Conservation (phyloP, 2,329 filamentous ascomycete genomes). For the Diaporthe ilicicola region DNA sequence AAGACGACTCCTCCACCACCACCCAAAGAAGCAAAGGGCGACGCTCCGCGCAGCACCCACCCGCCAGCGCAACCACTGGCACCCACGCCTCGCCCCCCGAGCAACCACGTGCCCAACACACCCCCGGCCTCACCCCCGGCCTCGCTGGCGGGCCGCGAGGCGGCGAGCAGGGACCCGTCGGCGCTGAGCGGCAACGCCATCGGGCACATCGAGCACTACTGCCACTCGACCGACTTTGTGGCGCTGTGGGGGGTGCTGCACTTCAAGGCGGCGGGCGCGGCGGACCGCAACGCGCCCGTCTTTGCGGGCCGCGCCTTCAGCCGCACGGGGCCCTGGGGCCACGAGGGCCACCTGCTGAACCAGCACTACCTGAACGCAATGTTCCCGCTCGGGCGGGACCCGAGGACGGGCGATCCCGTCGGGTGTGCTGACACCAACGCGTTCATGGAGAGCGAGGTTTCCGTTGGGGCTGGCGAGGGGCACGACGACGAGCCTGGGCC, state of each 20-base stretch:
- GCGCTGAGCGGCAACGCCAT: conserved; percentile 62
- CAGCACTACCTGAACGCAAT: conserved; percentile 71
- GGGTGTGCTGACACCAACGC: conserved; percentile 51
- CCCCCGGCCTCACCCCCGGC: not conserved
- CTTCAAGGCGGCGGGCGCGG: conserved; percentile 60
- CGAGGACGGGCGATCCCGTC: conserved; percentile 49
- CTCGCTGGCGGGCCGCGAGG: conserved; percentile 27
- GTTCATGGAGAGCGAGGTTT: conserved; percentile 68
- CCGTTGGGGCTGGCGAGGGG: conserved; percentile 52
- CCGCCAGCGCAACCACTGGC: not conserved
- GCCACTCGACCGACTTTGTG: conserved; percentile 77
- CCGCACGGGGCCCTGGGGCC: conserved; percentile 49
- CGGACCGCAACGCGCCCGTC: conserved; percentile 58
- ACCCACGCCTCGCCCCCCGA: not conserved
- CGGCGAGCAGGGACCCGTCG: conserved; percentile 46
- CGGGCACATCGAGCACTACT: conserved; percentile 81
- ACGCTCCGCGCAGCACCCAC: not conserved
- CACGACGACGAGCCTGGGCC: conserved; percentile 39
- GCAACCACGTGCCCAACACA: not conserved
- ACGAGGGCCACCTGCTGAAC: conserved; percentile 65
- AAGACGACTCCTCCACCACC: not conserved
- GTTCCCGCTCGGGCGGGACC: conserved; percentile 61
- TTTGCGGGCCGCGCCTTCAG: conserved; percentile 70
- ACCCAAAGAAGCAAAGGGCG: too few species aligned
- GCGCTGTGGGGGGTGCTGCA: conserved; percentile 77